Base-by-base conservation (phyloP, 1,284 basidiomycete genomes). In the Ceratobasidium sp. region DNA sequence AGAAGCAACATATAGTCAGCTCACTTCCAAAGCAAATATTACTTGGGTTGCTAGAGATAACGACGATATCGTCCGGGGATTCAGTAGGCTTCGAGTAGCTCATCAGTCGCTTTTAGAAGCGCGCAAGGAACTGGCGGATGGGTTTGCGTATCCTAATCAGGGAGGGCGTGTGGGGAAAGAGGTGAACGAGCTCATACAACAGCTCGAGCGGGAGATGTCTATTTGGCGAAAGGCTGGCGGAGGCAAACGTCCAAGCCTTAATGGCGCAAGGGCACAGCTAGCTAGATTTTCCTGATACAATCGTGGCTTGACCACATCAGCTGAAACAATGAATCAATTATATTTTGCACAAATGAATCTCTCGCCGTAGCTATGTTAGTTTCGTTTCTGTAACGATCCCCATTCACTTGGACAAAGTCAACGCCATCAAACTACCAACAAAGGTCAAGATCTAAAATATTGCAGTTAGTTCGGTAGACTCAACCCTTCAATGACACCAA, bases 171-270 rank as follows among this genome's bases (percentile, higher is more conserved):
- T 76, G 82, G 80, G 73, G 82, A 15, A 77, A 79, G 51, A 82
- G 80, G 33, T 80, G 80, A 53, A 77, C 78, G 77, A 80, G 76
- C 83, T 82, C 53, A 81, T 90, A 13, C 88, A 89, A 11, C 82
- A 86, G 10, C 78, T 92, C 28, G 92, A 94, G 82, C 90, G 87
- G 81, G 92, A 94, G 82, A 82, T 93, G 33, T 87, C 85, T 0
- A 87, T 90, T 15, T 94, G 92, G 92, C 88, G 83, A 68, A 83
- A 85, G 54, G 89, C 90, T 0, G 83, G 77, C 28, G 75, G 74
- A 45, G 47, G 78, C 35, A 77, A 31, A 35, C 74, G 65, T 2
- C 74, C 74, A 28, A 10, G 31, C 20, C 60, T 33, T n/a, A n/a
- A n/a, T 31, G 23, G 39, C 17, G n/a, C 26, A 33, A 31, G 1